A percentile compares a stretch with the other conserved stretches of the same genome.
These are phyloP conservation scores for Vanilla planifolia DNA, from an alignment of 106 monocot species.

Conservation along the genomic window DNA sequence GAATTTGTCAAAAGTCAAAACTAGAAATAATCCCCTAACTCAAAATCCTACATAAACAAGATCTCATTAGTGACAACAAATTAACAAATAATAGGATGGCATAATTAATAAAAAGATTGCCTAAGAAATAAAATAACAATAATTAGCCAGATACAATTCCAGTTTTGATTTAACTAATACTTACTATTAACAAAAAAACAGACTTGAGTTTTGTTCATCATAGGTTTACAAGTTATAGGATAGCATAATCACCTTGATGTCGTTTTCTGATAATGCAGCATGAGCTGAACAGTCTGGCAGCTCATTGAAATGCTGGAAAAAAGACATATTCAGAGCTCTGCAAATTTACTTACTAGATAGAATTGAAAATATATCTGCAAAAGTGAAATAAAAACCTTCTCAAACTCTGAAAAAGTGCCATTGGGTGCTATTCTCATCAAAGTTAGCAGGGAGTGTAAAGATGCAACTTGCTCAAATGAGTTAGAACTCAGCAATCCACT, in stretches of 20 bases:
- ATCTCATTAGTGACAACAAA: no score
- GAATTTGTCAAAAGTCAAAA: no score
- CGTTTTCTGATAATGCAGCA: slow-evolving; percentile 66
- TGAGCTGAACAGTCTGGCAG: slow-evolving; percentile 59
- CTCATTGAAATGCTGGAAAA: slow-evolving; percentile 47
- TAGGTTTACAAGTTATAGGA: slow-evolving; percentile 3
- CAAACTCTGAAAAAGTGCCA: slow-evolving; percentile 72
- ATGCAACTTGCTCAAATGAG: slow-evolving; percentile 38
- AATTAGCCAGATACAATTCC: no score
- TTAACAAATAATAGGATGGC: no score
- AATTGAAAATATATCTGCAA: background rate
- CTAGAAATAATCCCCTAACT: no score
- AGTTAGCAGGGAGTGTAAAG: slow-evolving; percentile 55
- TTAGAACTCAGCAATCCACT: slow-evolving; percentile 65
- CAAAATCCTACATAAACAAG: no score
- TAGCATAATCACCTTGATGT: slow-evolving; percentile 61
- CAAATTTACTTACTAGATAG: background rate
- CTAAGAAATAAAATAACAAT: no score
- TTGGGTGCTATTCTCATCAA: slow-evolving; percentile 77
- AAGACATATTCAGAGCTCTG: background rate
- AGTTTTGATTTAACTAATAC: no score
- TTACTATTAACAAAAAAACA: no score
- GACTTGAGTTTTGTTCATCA: no score
- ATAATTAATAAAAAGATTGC: no score
- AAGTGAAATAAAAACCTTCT: slow-evolving; percentile 38